Conservation (phyloP, 139 green algal species). For the Pseudopediastrum boryanum region DNA sequence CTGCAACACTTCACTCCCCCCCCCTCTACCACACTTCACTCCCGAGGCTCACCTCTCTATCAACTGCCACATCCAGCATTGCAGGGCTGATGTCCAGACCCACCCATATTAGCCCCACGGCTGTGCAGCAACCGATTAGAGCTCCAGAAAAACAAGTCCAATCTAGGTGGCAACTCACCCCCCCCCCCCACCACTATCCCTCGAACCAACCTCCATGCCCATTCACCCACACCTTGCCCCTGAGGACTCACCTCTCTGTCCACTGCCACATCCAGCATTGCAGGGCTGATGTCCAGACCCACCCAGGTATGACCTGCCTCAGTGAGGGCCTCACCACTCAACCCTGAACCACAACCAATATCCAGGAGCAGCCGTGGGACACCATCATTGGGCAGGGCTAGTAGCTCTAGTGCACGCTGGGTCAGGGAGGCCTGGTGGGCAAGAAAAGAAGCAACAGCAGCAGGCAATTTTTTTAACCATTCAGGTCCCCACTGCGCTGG, state of each 20-base stretch:
- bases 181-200: too few species aligned
- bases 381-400: conserved; percentile 87
- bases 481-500: too few species aligned
- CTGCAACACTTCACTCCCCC: too few species aligned
- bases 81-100: conserved; percentile 85
- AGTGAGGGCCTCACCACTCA: conserved; percentile 78
- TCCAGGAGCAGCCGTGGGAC: conserved; percentile 87
- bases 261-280: conserved; percentile 83
- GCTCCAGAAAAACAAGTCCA: too few species aligned
- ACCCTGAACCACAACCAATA: conserved; percentile 90
- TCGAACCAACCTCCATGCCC: too few species aligned
- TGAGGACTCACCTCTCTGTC: conserved; percentile 61
- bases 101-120: too few species aligned
- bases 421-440: conserved; percentile 74
- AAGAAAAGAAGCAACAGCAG: neutral
- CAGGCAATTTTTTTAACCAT: too few species aligned
- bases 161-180: too few species aligned
- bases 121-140: too few species aligned
- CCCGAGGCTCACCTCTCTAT: conserved; percentile 67
- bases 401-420: conserved; percentile 91
- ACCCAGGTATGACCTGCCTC: conserved; percentile 84
- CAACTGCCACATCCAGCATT: conserved; percentile 84
- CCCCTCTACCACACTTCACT: too few species aligned
- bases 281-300: conserved; percentile 84
- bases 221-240: neutral